Evolutionary conservation across 2,329 filamentous ascomycete species (phyloP).

Genomic region (Achaetomium macrosporum): DNA sequence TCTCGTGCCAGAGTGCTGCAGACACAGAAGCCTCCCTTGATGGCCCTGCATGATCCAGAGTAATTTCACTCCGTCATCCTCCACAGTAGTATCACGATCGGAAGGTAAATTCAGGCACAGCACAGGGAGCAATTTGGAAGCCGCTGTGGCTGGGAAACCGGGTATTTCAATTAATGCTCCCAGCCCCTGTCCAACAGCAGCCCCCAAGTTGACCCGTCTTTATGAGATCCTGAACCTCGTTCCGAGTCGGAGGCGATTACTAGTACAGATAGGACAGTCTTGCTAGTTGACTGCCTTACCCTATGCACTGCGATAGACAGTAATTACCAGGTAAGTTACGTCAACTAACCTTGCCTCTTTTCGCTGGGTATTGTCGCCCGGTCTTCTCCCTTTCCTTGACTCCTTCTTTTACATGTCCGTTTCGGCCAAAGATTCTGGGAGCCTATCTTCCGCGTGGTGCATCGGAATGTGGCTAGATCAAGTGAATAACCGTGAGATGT

Average conservation of each 20-base stretch:
- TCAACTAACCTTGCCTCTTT: too few relatives aligned
- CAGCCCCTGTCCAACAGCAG: not conserved
- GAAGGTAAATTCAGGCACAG: slow-evolving; percentile 4
- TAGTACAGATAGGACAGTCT: too few relatives aligned
- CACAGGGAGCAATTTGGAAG: slow-evolving; percentile 7
- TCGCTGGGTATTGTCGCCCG: too few relatives aligned
- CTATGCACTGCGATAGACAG: too few relatives aligned
- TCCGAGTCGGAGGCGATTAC: too few relatives aligned
- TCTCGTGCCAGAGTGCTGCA: not conserved
- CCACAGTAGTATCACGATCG: not conserved
- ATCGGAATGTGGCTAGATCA: slow-evolving; percentile 1
- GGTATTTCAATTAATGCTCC: not conserved
- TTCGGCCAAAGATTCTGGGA: not conserved
- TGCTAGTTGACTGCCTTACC: too few relatives aligned
- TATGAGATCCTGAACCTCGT: too few relatives aligned
- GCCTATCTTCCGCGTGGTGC: not conserved
- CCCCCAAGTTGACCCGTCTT: not conserved
- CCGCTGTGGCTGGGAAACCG: not conserved
- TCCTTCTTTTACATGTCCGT: too few relatives aligned
- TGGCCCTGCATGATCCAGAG: not conserved
- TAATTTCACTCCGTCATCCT: not conserved
- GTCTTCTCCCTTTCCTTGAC: not conserved
- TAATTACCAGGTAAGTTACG: too few relatives aligned
- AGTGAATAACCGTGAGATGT: too few relatives aligned
- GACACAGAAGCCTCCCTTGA: not conserved